Evolutionary conservation across 2,329 filamentous ascomycete genomes (phyloP).

Genomic region (Fusarium oxysporum): DNA sequence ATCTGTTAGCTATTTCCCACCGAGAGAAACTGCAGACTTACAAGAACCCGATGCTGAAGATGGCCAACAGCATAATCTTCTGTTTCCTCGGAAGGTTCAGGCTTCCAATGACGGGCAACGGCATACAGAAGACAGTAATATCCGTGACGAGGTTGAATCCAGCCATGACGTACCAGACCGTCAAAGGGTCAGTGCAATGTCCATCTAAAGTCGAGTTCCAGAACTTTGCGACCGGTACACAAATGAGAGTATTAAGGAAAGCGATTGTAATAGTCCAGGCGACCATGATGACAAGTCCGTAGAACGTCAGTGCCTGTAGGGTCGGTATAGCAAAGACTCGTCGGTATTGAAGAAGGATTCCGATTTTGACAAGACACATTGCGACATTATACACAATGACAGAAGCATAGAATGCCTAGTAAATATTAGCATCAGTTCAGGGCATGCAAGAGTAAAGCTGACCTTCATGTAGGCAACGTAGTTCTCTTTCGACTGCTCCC

Average conservation of each 20-base stretch:
- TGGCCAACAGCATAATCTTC: slow-evolving; percentile 12
- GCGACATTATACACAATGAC: slow-evolving; percentile 21
- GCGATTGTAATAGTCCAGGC: slow-evolving; percentile 13
- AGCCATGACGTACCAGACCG: slow-evolving; percentile 28
- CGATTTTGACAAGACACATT: slow-evolving; percentile 24
- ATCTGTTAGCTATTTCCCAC: too few relatives aligned
- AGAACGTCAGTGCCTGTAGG: slow-evolving; percentile 1
- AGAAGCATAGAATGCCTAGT: slow-evolving; percentile 14
- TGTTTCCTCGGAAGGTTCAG: slow-evolving; percentile 17
- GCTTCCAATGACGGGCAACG: slow-evolving; percentile 12
- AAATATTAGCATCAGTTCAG: neutral
- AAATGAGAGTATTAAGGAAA: slow-evolving; percentile 16
- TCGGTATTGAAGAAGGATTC: slow-evolving; percentile 23
- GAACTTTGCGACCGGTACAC: slow-evolving; percentile 22
- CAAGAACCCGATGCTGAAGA: slow-evolving; percentile 19
- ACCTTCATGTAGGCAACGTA: slow-evolving; percentile 28
- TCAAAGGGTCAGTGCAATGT: neutral
- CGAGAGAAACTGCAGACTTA: neutral
- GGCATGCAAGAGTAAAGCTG: fast-evolving
- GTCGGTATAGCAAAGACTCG: slow-evolving; percentile 14
- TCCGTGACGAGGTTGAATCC: slow-evolving; percentile 18
- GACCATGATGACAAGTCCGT: slow-evolving; percentile 4
- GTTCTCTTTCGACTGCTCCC: slow-evolving; percentile 2
- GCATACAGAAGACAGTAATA: slow-evolving; percentile 15
- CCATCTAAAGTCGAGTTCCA: slow-evolving; percentile 9